A percentile compares a stretch with the other conserved stretches of the same genome.
Conservation (phyloP, 192 early-diverging fungal genomes). For the Coemansia sp. region DNA sequence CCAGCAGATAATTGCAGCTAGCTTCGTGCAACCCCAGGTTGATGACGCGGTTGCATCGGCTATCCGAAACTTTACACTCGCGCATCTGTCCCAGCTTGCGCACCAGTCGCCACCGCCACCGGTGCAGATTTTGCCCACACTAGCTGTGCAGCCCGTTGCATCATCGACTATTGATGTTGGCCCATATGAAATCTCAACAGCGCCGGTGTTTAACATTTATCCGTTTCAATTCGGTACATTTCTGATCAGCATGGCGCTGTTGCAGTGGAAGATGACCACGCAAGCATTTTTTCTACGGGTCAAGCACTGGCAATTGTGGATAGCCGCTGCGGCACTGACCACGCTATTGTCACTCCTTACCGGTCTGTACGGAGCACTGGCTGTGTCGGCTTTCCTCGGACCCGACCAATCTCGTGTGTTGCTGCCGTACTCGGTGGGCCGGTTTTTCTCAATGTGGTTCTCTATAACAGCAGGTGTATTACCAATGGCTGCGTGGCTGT, state of each 20-base stretch:
- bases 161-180: no score
- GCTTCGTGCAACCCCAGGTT: no score
- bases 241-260: conserved; percentile 10
- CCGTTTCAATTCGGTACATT: no score
- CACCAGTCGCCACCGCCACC: no score
- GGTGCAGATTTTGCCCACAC: no score
- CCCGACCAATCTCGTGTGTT: conserved; percentile 2
- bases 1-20: conserved; percentile 6
- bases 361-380: conserved; percentile 19
- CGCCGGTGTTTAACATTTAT: no score
- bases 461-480: not conserved
- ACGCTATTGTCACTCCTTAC: conserved; percentile 1
- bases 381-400: conserved; percentile 20
- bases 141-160: no score
- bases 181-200: no score
- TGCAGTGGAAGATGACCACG: conserved; percentile 25
- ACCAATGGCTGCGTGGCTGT: conserved; percentile 22
- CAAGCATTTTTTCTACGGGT: conserved; percentile 22
- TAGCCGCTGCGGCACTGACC: not conserved
- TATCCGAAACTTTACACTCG: no score
- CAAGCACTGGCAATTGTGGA: conserved; percentile 15
- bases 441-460: conserved; percentile 36
- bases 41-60: no score
- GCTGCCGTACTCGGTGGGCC: conserved; percentile 15
- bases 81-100: no score